These are phyloP conservation scores for Pseudocercospora fijiensis DNA, from an alignment of 2,329 filamentous ascomycete genomes.

Conservation along the genomic window DNA sequence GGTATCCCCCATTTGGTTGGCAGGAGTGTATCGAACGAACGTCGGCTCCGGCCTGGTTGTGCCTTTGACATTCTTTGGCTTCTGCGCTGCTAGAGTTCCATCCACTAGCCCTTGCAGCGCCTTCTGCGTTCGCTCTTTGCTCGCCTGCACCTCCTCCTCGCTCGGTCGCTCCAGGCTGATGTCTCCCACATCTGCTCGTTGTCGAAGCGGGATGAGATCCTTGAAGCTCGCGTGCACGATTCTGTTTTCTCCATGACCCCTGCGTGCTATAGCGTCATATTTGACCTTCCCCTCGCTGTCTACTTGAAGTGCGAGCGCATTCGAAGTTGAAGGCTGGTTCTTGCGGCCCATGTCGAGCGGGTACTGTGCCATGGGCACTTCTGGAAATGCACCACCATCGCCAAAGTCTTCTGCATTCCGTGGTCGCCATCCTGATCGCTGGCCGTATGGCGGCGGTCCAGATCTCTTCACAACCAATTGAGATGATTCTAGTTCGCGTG, in stretches of 20 bases:
- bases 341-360: slow-evolving; percentile 93
- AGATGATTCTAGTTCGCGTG: slow-evolving; percentile 76
- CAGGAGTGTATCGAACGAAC: slow-evolving; percentile 92
- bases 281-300: slow-evolving; percentile 90
- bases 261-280: slow-evolving; percentile 90
- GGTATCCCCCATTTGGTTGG: slow-evolving; percentile 91
- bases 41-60: slow-evolving; percentile 81
- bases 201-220: slow-evolving; percentile 88
- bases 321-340: slow-evolving; percentile 62
- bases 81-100: slow-evolving; percentile 85
- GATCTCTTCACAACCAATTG: slow-evolving; percentile 81
- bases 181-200: slow-evolving; percentile 89
- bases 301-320: slow-evolving; percentile 89
- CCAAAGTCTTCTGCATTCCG: slow-evolving; percentile 87
- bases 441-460: slow-evolving; percentile 84
- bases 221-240: slow-evolving; percentile 96
- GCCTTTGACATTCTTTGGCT: slow-evolving; percentile 89
- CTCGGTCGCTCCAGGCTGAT: slow-evolving; percentile 82
- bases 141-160: slow-evolving; percentile 77
- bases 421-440: slow-evolving; percentile 86
- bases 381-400: slow-evolving; percentile 93
- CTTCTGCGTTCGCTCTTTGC: slow-evolving; percentile 83
- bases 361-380: slow-evolving; percentile 91
- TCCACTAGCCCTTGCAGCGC: slow-evolving; percentile 79
- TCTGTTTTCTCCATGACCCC: slow-evolving; percentile 78